Percentiles rank a stretch among this genome's conserved stretches.
These are phyloP conservation scores for Exobasidium cylindrosporum DNA, from an alignment of 1,284 basidiomycete species.

Conservation along the genomic window DNA sequence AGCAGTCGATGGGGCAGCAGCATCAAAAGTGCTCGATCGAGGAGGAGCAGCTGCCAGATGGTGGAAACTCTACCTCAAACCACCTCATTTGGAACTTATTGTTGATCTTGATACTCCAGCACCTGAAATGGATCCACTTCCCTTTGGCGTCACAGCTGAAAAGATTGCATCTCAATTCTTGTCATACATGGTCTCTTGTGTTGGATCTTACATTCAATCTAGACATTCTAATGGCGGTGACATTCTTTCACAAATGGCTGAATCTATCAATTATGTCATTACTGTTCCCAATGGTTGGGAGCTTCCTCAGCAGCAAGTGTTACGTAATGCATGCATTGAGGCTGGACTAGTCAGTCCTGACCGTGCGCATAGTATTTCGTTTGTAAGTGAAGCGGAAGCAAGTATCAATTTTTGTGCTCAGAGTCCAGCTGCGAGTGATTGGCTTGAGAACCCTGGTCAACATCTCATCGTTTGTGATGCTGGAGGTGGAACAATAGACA, in stretches of 20 bases:
- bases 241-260: slow-evolving; percentile 11
- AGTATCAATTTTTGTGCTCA: slow-evolving; percentile 15
- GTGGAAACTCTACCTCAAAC: slow-evolving; percentile 19
- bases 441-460: slow-evolving; percentile 11
- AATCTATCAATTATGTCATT: slow-evolving; percentile 17
- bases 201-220: slow-evolving; percentile 13
- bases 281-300: slow-evolving; percentile 22
- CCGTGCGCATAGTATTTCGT: slow-evolving; percentile 11
- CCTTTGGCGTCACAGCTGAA: slow-evolving; percentile 15
- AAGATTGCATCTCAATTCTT: slow-evolving; percentile 15
- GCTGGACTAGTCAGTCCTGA: slow-evolving; percentile 15
- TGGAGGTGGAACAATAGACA: slow-evolving; percentile 19
- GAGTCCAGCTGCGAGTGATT: slow-evolving; percentile 4
- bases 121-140: slow-evolving; percentile 15
- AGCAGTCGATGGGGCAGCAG: slow-evolving; percentile 10
- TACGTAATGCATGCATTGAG: slow-evolving; percentile 15
- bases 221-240: slow-evolving; percentile 12
- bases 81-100: slow-evolving; percentile 12
- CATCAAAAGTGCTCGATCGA: slow-evolving; percentile 10
- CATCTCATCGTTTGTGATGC: slow-evolving; percentile 19
- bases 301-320: slow-evolving; percentile 15
- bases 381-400: slow-evolving; percentile 19
- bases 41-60: slow-evolving; percentile 16
- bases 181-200: slow-evolving; percentile 18
- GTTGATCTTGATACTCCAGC: slow-evolving; percentile 6